Conservation (phyloP, 2,329 filamentous ascomycete genomes). For the Microsporum audouinii region DNA sequence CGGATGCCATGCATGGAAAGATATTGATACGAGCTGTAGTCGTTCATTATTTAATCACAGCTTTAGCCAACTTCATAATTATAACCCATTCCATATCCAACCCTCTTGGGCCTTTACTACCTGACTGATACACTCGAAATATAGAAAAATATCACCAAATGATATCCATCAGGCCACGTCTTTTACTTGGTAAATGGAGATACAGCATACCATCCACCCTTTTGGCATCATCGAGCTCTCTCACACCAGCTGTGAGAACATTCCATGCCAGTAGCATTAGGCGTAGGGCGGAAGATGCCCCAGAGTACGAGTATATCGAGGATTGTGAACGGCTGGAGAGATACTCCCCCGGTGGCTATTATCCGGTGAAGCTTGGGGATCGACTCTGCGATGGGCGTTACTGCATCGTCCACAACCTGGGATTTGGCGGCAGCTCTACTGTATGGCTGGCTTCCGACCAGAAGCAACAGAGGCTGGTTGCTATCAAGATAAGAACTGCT, state of each 20-base stretch:
- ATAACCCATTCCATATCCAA: too few relatives aligned
- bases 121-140: neutral
- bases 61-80: too few relatives aligned
- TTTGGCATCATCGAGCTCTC: constrained; percentile 7
- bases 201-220: neutral
- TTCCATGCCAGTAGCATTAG: constrained; percentile 6
- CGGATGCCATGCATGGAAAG: too few relatives aligned
- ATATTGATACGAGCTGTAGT: too few relatives aligned
- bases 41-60: too few relatives aligned
- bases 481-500: constrained; percentile 12
- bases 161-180: neutral
- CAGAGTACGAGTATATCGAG: constrained; percentile 13
- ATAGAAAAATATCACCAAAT: neutral
- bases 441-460: constrained; percentile 13
- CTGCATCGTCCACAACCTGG: constrained; percentile 12
- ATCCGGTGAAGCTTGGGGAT: constrained; percentile 12
- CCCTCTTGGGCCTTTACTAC: too few relatives aligned
- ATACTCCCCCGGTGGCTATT: constrained; percentile 12
- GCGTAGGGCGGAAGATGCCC: constrained; percentile 7
- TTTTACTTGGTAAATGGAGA: neutral
- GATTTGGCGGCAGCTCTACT: constrained; percentile 12
- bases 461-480: constrained; percentile 11
- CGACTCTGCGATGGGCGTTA: constrained; percentile 9
- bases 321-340: constrained; percentile 12
- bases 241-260: constrained; percentile 4